These are phyloP conservation scores for Elsinoe ampelina DNA, from an alignment of 2,329 filamentous ascomycete genomes.

Conservation along the genomic window DNA sequence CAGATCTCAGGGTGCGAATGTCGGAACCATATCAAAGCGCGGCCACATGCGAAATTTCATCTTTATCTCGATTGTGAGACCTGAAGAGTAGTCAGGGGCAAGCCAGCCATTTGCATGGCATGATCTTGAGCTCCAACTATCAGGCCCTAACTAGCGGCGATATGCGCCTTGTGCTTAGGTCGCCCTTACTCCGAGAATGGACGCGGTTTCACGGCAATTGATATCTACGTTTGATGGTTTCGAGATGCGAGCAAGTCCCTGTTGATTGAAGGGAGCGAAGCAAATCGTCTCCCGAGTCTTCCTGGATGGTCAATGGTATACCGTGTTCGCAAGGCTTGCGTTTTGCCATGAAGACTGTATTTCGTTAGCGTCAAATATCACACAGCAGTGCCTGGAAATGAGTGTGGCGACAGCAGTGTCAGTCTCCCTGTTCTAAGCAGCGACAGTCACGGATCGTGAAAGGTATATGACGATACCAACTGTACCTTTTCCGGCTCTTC, in stretches of 20 bases:
- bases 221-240: too few species aligned
- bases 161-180: too few species aligned
- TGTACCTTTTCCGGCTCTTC: conserved; percentile 47
- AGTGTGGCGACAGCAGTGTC: conserved; percentile 21
- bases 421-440: conserved; percentile 42
- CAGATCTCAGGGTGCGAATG: not conserved
- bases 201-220: too few species aligned
- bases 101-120: not conserved
- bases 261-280: too few species aligned
- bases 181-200: too few species aligned
- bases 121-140: not conserved
- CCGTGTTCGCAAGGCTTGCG: not conserved
- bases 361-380: not conserved
- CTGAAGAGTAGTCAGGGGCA: not conserved
- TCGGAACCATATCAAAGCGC: not conserved
- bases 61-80: not conserved
- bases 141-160: not conserved
- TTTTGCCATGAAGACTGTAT: not conserved
- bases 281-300: too few species aligned
- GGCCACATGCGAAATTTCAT: not conserved
- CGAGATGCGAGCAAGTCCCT: too few species aligned
- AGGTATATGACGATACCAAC: conserved; percentile 41
- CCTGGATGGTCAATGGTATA: not conserved
- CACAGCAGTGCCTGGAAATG: not conserved
- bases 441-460: conserved; percentile 29